Conservation (phyloP, 2,329 filamentous ascomycete genomes). For the Teratosphaeriaceae sp. region DNA sequence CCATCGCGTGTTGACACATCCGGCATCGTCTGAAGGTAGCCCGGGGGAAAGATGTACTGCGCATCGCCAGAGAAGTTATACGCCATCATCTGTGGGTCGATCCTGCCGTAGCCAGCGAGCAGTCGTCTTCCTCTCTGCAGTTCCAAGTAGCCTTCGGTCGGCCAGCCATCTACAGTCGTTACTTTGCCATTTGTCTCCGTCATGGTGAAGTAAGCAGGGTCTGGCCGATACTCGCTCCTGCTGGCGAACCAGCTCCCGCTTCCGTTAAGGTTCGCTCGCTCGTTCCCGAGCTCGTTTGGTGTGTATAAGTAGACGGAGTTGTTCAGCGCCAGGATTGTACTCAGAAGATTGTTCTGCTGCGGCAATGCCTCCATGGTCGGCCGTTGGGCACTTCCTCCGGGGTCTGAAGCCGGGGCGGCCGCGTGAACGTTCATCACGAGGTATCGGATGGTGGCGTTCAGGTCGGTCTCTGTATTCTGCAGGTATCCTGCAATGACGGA, state of each 20-base stretch:
- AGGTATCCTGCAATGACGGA: constrained; percentile 49
- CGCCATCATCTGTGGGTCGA: constrained; percentile 50
- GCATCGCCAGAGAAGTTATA: constrained; percentile 52
- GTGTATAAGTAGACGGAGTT: constrained; percentile 50
- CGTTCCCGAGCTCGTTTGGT: constrained; percentile 40
- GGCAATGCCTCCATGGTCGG: constrained; percentile 38
- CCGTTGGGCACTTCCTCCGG: constrained; percentile 36
- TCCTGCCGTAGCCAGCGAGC: constrained; percentile 48
- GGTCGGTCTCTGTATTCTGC: constrained; percentile 44
- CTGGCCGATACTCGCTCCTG: constrained; percentile 38
- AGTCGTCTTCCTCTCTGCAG: constrained; percentile 48
- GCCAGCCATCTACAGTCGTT: constrained; percentile 56
- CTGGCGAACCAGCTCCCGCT: constrained; percentile 47
- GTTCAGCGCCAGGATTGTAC: constrained; percentile 41
- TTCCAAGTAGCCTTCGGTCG: constrained; percentile 53
- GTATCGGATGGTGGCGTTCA: constrained; percentile 48
- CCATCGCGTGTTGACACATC: constrained; percentile 31
- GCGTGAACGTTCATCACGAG: constrained; percentile 56
- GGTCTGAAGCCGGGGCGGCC: constrained; percentile 39
- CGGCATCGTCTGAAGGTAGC: constrained; percentile 36
- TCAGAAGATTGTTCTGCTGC: constrained; percentile 36
- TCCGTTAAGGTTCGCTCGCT: constrained; percentile 51
- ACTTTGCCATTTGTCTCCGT: constrained; percentile 25
- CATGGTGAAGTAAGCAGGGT: constrained; percentile 47
- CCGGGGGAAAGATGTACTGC: constrained; percentile 44